Evolutionary conservation across 1,284 basidiomycete species (phyloP).

Genomic region (Tetrapyrgos nigripes): DNA sequence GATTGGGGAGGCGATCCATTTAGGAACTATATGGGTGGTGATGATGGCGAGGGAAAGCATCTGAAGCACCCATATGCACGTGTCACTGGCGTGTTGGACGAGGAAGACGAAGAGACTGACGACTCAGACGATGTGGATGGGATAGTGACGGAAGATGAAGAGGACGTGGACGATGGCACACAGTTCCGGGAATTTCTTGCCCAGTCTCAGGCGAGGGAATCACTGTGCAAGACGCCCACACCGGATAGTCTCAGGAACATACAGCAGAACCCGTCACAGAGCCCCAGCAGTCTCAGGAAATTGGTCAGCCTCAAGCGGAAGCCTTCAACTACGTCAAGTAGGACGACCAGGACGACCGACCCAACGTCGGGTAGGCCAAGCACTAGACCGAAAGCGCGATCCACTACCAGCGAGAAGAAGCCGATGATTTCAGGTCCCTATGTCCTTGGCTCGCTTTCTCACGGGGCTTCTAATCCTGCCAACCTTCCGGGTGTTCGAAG

Average conservation of each 20-base stretch:
- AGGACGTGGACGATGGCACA: constrained; percentile 12
- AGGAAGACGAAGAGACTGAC: not conserved
- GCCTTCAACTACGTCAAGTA: constrained; percentile 5
- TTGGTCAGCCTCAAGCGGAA: constrained; percentile 13
- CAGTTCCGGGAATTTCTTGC: constrained; percentile 7
- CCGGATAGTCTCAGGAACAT: constrained; percentile 14
- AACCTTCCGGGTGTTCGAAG: not conserved
- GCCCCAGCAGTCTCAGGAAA: constrained; percentile 5
- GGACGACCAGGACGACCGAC: not conserved
- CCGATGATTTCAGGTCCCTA: constrained; percentile 50
- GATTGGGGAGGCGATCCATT: not conserved
- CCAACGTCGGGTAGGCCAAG: not conserved
- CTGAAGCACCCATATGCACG: not conserved
- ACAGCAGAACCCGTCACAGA: not conserved
- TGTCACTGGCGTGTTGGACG: not conserved
- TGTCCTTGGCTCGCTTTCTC: constrained; percentile 37
- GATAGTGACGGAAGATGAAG: constrained; percentile 37
- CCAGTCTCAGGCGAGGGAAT: constrained; percentile 3
- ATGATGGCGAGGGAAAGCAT: not conserved
- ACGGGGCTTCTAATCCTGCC: not conserved
- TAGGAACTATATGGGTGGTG: not conserved
- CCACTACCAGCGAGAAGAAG: constrained; percentile 18
- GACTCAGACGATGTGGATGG: constrained; percentile 34
- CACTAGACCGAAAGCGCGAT: constrained; percentile 4
- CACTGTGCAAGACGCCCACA: constrained; percentile 12